Evolutionary conservation across 2,329 filamentous ascomycete genomes (phyloP).

Genomic region (Pseudocercospora vitis): DNA sequence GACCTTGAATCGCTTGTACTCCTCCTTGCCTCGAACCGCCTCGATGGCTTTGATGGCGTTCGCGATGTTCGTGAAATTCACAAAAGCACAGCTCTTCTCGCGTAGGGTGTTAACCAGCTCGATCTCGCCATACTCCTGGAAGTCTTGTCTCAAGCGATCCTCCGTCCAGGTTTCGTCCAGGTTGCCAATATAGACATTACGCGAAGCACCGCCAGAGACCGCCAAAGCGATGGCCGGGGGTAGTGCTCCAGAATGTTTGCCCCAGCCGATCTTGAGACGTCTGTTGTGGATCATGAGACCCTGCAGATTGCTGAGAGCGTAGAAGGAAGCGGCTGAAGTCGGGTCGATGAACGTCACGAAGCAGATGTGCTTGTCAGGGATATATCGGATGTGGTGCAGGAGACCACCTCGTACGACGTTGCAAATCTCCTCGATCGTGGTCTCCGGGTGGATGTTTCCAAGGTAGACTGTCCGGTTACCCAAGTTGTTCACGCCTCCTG

Average conservation of each 20-base stretch:
- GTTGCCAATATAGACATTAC: constrained; percentile 98
- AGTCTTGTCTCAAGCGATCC: constrained; percentile 92
- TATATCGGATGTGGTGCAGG: constrained; percentile 97
- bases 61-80: constrained; percentile 99
- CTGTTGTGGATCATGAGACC: constrained; percentile 99
- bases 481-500: constrained; percentile 94
- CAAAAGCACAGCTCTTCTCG: constrained; percentile 98
- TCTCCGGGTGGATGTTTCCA: constrained; percentile 98
- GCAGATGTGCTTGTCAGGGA: constrained; percentile 99
- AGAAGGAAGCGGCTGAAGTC: constrained; percentile 95
- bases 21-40: constrained; percentile 87
- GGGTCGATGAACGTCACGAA: constrained; percentile 99
- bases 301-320: constrained; percentile 94
- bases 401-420: constrained; percentile 96
- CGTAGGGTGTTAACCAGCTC: constrained; percentile 94
- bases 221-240: constrained; percentile 94
- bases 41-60: constrained; percentile 99
- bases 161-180: constrained; percentile 97
- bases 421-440: constrained; percentile 98
- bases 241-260: constrained; percentile 95
- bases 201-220: constrained; percentile 93
- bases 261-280: constrained; percentile 97
- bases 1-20: constrained; percentile 98
- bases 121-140: constrained; percentile 96
- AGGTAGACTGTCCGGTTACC: constrained; percentile 97